Conservation (phyloP, 768 basidiomycete species). For the Boletus reticulatus region DNA sequence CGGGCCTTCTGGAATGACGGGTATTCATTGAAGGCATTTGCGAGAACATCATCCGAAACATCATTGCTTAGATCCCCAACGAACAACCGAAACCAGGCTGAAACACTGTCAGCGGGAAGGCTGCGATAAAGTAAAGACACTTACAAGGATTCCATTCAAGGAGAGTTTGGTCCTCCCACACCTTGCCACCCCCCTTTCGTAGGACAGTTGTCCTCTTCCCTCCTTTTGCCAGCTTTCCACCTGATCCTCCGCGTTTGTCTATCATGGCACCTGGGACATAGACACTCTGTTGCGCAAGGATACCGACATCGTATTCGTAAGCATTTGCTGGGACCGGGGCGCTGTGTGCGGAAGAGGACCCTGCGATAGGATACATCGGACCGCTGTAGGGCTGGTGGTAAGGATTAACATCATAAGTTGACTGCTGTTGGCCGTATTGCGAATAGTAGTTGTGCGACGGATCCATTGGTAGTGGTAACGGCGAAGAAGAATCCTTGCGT, state of each 20-base stretch:
- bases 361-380: constrained; percentile 65
- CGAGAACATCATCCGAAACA: constrained; percentile 91
- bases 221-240: constrained; percentile 83
- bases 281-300: constrained; percentile 86
- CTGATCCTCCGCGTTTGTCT: constrained; percentile 82
- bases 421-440: constrained; percentile 52
- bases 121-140: constrained; percentile 28
- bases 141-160: constrained; percentile 96
- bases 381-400: constrained; percentile 82
- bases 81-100: constrained; percentile 97
- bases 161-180: constrained; percentile 98
- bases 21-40: constrained; percentile 93
- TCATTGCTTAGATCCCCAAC: constrained; percentile 98
- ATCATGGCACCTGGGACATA: constrained; percentile 92
- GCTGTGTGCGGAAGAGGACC: constrained; percentile 61
- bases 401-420: constrained; percentile 64
- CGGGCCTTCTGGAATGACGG: constrained; percentile 92
- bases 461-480: constrained; percentile 22
- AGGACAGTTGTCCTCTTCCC: constrained; percentile 93
- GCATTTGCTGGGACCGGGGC: constrained; percentile 87
- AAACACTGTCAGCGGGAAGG: constrained; percentile 4
- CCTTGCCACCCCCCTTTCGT: constrained; percentile 92
- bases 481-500: not conserved
- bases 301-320: constrained; percentile 90
- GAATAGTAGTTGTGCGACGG: constrained; percentile 44